Base-by-base conservation (phyloP, 108 stramenopile species). In the Seminavis robusta region DNA sequence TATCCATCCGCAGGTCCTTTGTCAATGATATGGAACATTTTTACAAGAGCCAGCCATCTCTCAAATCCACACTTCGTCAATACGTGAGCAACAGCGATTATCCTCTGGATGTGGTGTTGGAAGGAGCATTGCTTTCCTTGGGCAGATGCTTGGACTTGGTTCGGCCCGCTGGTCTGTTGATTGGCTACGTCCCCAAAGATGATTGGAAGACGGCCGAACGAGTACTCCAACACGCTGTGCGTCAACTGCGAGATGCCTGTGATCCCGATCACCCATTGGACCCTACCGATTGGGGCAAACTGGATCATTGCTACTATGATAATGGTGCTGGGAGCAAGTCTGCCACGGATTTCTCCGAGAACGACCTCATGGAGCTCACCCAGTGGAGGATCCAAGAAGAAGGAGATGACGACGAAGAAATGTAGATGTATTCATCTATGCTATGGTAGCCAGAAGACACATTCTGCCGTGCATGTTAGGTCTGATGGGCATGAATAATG, bases 141-240 rank as follows among this genome's bases (percentile, higher is more conserved):
- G 90, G 90, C 2, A 51, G 85, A 52, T 86, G 85, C 47, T 58
- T 80, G 21, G 90, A 91, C 57, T 30, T 91, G 24, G 81, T 91
- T 0, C 76, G 81, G 25, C 90, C 90, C 9, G 90, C 90, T 4
- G 86, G 90, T 13, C 53, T 85, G 32, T 66, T 81, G 17, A 73
- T 68, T 0, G 62, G 76, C 17, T 69, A 61, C 17, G 84, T 86
- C 10, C 65, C 76, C 2, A 75, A 61, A n/a, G 50, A 47, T 21
- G 74, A 84, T 27, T 91, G 79, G 79, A 69, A 61, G 15, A 67
- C 58, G n/a, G 90, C 90, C 0, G 52, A 81, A 21, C 46, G 50
- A 34, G 59, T 70, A 7, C 59, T 91, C 42, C 65, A 86, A 33
- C 72, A 87, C 23, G 75, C 76, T 55, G 59, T 87, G 78, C 65